Conservation (phyloP, 495 filamentous ascomycete species). For the Entonaema liquescens region DNA sequence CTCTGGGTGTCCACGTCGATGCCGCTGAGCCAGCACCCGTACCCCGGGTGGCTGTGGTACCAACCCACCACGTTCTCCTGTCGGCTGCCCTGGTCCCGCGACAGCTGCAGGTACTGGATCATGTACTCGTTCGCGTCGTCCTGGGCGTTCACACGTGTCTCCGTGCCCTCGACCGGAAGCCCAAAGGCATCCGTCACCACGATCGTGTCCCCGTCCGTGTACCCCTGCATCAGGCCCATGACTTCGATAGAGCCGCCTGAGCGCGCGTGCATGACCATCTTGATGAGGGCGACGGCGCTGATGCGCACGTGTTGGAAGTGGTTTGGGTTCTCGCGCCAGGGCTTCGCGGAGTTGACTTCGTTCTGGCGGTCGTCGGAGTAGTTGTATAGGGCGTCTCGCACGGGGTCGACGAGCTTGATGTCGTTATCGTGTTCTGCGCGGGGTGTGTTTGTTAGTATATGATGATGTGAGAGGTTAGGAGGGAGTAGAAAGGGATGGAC, state of each 20-base stretch:
- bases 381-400: constrained; percentile 88
- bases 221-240: constrained; percentile 99
- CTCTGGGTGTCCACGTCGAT: constrained; percentile 93
- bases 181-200: constrained; percentile 95
- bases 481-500: not conserved
- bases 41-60: constrained; percentile 98
- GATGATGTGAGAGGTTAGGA: not conserved
- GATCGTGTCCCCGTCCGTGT: constrained; percentile 82
- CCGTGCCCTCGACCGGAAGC: constrained; percentile 95
- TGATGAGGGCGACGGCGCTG: constrained; percentile 90
- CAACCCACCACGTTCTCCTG: constrained; percentile 94
- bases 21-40: constrained; percentile 97
- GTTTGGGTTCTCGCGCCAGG: constrained; percentile 83
- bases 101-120: constrained; percentile 79
- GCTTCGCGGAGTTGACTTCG: constrained; percentile 64
- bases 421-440: constrained; percentile 85
- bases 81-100: constrained; percentile 74
- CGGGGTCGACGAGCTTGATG: constrained; percentile 81
- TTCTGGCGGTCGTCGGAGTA: constrained; percentile 76
- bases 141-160: constrained; percentile 96
- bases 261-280: constrained; percentile 99
- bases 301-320: constrained; percentile 95
- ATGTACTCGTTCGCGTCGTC: constrained; percentile 97
- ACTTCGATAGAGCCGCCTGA: constrained; percentile 91
- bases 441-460: constrained; percentile 27